Evolutionary conservation across 2,329 filamentous ascomycete species (phyloP).

Genomic region (Dothideomycetidae sp.): DNA sequence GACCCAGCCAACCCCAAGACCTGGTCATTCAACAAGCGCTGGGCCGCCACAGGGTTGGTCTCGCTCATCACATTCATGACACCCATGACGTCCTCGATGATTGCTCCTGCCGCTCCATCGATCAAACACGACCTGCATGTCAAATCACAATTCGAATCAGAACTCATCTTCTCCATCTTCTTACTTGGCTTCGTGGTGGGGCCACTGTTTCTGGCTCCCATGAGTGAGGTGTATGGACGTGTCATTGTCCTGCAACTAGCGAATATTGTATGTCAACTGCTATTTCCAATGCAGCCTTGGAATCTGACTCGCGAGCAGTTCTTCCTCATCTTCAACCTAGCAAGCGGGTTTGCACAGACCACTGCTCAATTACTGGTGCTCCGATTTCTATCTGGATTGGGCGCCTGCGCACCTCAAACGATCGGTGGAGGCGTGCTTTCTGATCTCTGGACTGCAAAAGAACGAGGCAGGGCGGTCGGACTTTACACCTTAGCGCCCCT

Average conservation of each 20-base stretch:
- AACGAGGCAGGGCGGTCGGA: conserved; percentile 20
- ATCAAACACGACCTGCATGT: conserved; percentile 19
- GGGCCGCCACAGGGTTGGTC: conserved; percentile 31
- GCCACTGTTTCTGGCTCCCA: conserved; percentile 24
- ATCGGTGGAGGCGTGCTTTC: conserved; percentile 23
- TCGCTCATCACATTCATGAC: conserved; percentile 28
- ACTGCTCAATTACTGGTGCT: conserved; percentile 23
- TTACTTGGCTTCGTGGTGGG: conserved; percentile 26
- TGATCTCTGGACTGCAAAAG: conserved; percentile 19
- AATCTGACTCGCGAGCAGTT: too few species aligned
- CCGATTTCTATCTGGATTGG: conserved; percentile 26
- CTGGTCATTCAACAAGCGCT: conserved; percentile 30
- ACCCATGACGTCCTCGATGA: conserved; percentile 26
- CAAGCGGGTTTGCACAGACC: conserved; percentile 23
- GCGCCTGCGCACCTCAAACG: conserved; percentile 25
- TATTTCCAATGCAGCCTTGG: too few species aligned
- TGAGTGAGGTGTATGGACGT: conserved; percentile 25
- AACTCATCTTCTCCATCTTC: conserved; percentile 24
- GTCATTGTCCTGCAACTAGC: conserved; percentile 23
- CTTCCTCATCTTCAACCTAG: conserved; percentile 26
- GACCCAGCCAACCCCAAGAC: conserved; percentile 36
- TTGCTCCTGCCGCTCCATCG: conserved; percentile 22
- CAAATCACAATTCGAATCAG: conserved; percentile 14
- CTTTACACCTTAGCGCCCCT: conserved; percentile 20
- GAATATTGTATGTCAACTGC: conserved; percentile 16